A percentile compares a stretch with the other conserved stretches of the same genome.
Evolutionary conservation across 2,329 filamentous ascomycete species (phyloP).

Genomic region (Trichophyton simii): DNA sequence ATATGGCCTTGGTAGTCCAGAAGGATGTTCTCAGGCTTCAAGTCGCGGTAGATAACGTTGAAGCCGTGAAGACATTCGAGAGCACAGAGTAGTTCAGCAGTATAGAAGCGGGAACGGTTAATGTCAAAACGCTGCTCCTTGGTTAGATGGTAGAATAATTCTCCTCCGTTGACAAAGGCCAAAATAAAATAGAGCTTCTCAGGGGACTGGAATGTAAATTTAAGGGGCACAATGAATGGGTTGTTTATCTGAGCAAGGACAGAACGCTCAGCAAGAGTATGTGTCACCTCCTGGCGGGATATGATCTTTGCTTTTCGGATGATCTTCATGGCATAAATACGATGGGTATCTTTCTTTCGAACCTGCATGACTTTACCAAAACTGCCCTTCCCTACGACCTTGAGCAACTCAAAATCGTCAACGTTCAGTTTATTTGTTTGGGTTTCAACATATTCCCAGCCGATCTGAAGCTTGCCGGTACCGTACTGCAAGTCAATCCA

Average conservation of each 20-base stretch:
- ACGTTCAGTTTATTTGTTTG: constrained; percentile 78
- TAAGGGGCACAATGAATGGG: constrained; percentile 95
- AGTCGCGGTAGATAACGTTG: constrained; percentile 96
- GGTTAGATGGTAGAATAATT: constrained; percentile 94
- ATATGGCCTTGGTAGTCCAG: constrained; percentile 97
- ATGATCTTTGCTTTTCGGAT: constrained; percentile 99
- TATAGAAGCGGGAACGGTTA: constrained; percentile 93
- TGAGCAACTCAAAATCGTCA: constrained; percentile 92
- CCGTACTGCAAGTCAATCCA: constrained; percentile 90
- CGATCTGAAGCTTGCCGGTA: constrained; percentile 75
- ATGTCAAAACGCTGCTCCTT: constrained; percentile 97
- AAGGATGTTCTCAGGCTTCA: constrained; percentile 94
- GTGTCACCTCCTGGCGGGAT: constrained; percentile 90
- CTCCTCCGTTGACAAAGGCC: constrained; percentile 94
- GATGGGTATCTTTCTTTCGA: constrained; percentile 89
- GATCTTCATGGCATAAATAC: constrained; percentile 98
- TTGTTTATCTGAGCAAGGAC: constrained; percentile 99
- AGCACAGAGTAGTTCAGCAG: constrained; percentile 86
- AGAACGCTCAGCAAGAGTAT: constrained; percentile 89
- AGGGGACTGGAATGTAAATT: constrained; percentile 97
- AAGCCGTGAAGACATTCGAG: constrained; percentile 94
- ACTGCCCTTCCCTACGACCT: constrained; percentile 94
- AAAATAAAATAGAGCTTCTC: constrained; percentile 96
- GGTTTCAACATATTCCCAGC: constrained; percentile 92
- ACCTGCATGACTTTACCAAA: constrained; percentile 99